Base-by-base conservation (phyloP, 495 filamentous ascomycete genomes). In the Podospora fimiseda region DNA sequence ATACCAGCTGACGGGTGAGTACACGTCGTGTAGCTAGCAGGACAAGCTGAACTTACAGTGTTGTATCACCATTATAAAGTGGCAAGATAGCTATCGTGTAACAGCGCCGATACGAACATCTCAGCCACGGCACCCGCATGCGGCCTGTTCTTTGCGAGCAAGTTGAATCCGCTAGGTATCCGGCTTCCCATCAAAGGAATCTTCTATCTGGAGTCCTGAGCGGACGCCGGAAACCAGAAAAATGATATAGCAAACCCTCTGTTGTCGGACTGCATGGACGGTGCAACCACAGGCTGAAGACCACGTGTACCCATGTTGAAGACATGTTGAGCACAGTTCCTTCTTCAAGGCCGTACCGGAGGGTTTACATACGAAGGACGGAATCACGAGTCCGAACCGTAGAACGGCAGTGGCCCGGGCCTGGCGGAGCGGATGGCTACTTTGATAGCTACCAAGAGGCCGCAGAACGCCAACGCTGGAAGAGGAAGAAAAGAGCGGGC, bases 301-400 rank as follows among this genome's bases (percentile, higher is more conserved):
- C 45, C 59, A 61, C 59, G 59, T 61, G 55, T 61, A 51, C 53
- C 58, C 58, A 37, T 52, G 54, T 50, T 46, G 11, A 41, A 9
- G 20, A 21, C 50, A 53, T 53, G 22, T 44, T 23, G 21, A 47
- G 19, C 14, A 9, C 39, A 51, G n/a, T n/a, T 16, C 47, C 16
- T 30, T 49, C 39, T 56, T 33, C 18, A 23, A 38, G 39, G 8
- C 16, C 48, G 48, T 19, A 23, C 37, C 40, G 41, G 44, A 15
- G 6, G 27, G 27, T 33, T 5, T 33, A 33, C n/a, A n/a, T n/a
- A n/a, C n/a, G n/a, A n/a, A n/a, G n/a, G n/a, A n/a, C 27, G 27
- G 27, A 33, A 33, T 33, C 27, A 33, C 27, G 27, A 11, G 27
- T 33, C 27, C 27, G 27, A 15, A 52, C 49, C 37, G 49, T 48